Percentiles rank a stretch among this genome's conserved stretches.
These are phyloP conservation scores for Trametes cubensis DNA, from an alignment of 768 basidiomycete genomes.

Conservation along the genomic window DNA sequence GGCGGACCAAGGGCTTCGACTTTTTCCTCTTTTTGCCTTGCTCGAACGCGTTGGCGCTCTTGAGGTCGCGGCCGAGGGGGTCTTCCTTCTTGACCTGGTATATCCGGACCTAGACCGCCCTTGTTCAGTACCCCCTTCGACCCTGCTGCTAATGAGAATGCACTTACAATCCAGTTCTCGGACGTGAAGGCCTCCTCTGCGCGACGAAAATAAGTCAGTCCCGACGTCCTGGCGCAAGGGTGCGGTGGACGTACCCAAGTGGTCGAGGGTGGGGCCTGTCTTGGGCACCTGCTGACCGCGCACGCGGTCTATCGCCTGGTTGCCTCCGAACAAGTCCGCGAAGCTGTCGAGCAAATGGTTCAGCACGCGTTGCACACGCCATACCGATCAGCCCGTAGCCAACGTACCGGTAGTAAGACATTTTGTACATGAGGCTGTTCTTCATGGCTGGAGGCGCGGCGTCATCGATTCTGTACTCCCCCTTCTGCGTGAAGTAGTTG, in stretches of 20 bases:
- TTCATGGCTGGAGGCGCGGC: slow-evolving; percentile 85
- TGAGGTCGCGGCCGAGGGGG: slow-evolving; percentile 84
- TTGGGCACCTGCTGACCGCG: slow-evolving; percentile 83
- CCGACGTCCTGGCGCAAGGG: neutral
- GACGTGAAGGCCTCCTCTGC: slow-evolving; percentile 97
- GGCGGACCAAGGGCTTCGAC: slow-evolving; percentile 64
- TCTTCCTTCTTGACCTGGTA: slow-evolving; percentile 96
- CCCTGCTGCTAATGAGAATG: neutral
- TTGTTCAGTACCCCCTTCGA: neutral
- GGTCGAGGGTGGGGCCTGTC: slow-evolving; percentile 80
- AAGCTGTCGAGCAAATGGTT: slow-evolving; percentile 54
- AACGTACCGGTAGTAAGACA: slow-evolving; percentile 89
- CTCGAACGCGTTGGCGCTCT: slow-evolving; percentile 82
- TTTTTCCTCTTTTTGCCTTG: slow-evolving; percentile 90
- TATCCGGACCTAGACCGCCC: slow-evolving; percentile 69
- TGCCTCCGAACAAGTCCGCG: slow-evolving; percentile 81
- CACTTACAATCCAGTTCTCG: slow-evolving; percentile 97
- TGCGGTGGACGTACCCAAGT: slow-evolving; percentile 58
- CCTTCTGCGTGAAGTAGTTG: slow-evolving; percentile 88
- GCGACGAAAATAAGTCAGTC: slow-evolving; percentile 11
- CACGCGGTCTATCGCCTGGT: slow-evolving; percentile 80
- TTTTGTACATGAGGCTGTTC: slow-evolving; percentile 98
- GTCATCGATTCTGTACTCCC: slow-evolving; percentile 93
- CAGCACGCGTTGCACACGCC: slow-evolving; percentile 5
- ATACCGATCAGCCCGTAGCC: slow-evolving; percentile 15